Evolutionary conservation across 257 asterid species (phyloP), one percentile per base, ranked within the genome.

Genomic region (Capsicum baccatum): DNA sequence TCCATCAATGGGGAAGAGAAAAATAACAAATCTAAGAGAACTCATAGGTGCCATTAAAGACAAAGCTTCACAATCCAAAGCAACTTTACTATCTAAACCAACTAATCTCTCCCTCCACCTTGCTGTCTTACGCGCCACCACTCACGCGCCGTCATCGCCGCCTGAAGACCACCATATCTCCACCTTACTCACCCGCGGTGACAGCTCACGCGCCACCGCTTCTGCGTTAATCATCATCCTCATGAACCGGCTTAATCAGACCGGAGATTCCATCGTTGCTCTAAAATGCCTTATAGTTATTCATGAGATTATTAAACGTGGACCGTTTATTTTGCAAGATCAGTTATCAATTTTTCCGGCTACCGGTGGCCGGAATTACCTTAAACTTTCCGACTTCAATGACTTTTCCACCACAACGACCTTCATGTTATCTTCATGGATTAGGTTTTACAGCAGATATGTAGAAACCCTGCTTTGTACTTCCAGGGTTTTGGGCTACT

Each of bases 261-360:
- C 99, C 66, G 71, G 92, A 1, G 87, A 92, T 90, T 89, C 90
- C 85, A 87, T 83, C 6, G 99, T 95, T 4, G 94, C 99, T 57
- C 89, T 93, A 12, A 95, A 95, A 79, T 92, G 98, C 66, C 97
- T 94, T 68, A 68, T 94, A 11, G 59, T 87, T 60, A 80, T 94
- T 88, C 99, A 95, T 91, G 83, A 89, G 86, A 83, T 94, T 78
- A 84, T 95, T 74, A 88, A 90, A 21, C 94, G 94, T 6, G 99
- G 99, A 5, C 94, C 99, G 87, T 95, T 95, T 54, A 94, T 95
- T 59, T 92, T 95, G 35, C 99, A 92, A 42, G 99, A 95, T 47
- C 99, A 94, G 88, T 94, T 95, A 86, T 91, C 97, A 0, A 64
- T 91, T 6, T 91, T 92, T 17, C 99, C 99, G 1, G 56, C 92